Evolutionary conservation across 176 grass and related monocot species (phyloP), one percentile per base, ranked within the genome.

Genomic region (Elymus sibiricus): DNA sequence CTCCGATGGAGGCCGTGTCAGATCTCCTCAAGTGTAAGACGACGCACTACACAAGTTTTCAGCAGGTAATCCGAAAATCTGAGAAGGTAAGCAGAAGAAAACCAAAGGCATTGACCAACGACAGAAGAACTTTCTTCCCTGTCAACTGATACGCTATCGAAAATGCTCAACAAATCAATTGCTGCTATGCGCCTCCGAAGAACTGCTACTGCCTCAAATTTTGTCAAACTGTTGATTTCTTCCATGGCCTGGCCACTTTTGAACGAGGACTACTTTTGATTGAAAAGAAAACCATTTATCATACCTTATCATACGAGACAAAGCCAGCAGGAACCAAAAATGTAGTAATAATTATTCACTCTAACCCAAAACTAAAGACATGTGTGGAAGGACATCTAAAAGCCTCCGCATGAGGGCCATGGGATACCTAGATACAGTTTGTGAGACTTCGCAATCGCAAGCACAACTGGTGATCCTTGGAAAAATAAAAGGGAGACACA

Each of bases 311-410:
- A 53, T 19, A 53, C 6, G 15, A 15, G 16, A 53, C 1, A 53
- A 53, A 21, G 51, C 51, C 51, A 19, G 29, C 11, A 70, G 6
- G 14, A 65, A 65, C 25, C 7, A 29, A 31, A 29, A 65, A 15
- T 65, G 63, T 65, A 16, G 14, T 29, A 6, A 28, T 65, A 29
- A 29, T 29, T 73, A 73, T 19, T 39, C 9, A 12, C 22, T 73
- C 38, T 44, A 25, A 14, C 17, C 70, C 15, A 26, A 76, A 53
- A 28, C 51, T 9, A 49, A 37, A 51, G 21, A 17, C 43, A 51
- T 26, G 90, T 77, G 88, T 86, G 66, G 71, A 90, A 42, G 29
- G 71, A 44, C 70, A 93, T 58, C 62, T 90, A 61, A 88, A 93
- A 65, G 19, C 68, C 29, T 87, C 38, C 66, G 73, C 60, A 89